Evolutionary conservation across 2,329 filamentous ascomycete genomes (phyloP), one percentile per base, ranked within the genome.

Genomic region (Ascochyta pisi): DNA sequence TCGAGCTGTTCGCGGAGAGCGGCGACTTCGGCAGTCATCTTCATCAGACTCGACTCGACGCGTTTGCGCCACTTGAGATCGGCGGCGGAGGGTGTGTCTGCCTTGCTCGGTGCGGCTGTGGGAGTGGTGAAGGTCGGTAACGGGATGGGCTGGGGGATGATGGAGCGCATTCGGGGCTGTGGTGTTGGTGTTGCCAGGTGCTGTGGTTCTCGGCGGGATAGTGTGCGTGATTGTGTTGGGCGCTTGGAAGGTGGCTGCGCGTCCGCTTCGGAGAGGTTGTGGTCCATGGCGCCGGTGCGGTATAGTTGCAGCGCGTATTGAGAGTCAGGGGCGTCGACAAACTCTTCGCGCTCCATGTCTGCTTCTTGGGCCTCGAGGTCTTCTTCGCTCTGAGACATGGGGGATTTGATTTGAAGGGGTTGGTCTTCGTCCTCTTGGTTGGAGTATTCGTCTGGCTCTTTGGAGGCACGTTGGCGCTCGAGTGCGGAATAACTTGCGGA

Each of bases 1-100:
- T 92, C 89, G 64, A 98, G 89, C 72, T 98, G 93, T 76, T 99
- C 95, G 33, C 95, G 85, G 59, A 98, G 78, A 0, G 95, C 95
- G 1, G 95, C 93, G 29, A 99, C 86, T 77, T 99, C 95, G 15
- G 92, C 90, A 5, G 93, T 96, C 78, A 98, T 87, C 66, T 92
- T 91, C 52, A 94, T 91, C 53, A 98, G 82, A 22, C 92, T 91
- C 39, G 88, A 85, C 78, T 98, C 94, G 59, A 98, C 89, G 65
- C 90, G 88, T 57, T 85, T 87, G 47, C 90, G 88, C 91, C 92
- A 96, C 68, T 86, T 87, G 58, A 78, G 76, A 63, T 83, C 80
- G n/a, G 64, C 65, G 12, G 57, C 54, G 10, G 57, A 60, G 23
- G 52, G 56, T 19, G 57, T 58, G 38, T 71, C 65, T 23, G 58